These are phyloP conservation scores for Talaromyces rugulosus DNA, from an alignment of 2,329 filamentous ascomycete species.

Conservation along the genomic window DNA sequence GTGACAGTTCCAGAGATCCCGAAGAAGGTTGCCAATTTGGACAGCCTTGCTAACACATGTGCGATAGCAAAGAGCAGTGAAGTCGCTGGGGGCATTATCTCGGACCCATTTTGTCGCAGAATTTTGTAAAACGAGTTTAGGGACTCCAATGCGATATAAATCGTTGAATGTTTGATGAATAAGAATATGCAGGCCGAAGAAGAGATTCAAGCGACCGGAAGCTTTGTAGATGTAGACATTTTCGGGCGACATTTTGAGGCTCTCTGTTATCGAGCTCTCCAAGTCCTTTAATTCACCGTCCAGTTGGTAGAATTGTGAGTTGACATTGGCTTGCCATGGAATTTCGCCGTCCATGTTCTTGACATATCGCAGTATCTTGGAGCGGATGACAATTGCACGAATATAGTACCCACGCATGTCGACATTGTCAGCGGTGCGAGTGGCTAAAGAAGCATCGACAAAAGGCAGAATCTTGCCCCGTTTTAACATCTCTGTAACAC, in stretches of 20 bases:
- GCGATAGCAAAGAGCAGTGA: constrained; percentile 6
- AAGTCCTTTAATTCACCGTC: constrained; percentile 2
- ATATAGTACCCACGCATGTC: constrained; percentile 8
- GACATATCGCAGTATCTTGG: constrained; percentile 8
- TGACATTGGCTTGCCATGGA: neutral
- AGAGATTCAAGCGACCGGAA: constrained; percentile 6
- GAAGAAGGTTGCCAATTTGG: constrained; percentile 1
- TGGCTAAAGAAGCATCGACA: neutral
- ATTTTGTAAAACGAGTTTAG: neutral
- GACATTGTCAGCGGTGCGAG: neutral
- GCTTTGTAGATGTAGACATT: constrained; percentile 9
- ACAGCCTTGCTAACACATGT: constrained; percentile 3
- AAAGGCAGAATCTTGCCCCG: constrained; percentile 6
- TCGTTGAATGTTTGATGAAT: constrained; percentile 6
- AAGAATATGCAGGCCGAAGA: constrained; percentile 6
- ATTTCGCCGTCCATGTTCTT: constrained; percentile 3
- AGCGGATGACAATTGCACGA: constrained; percentile 3
- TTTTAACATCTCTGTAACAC: constrained; percentile 24
- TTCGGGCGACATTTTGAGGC: constrained; percentile 6
- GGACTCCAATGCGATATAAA: constrained; percentile 3
- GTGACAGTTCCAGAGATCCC: constrained; percentile 4
- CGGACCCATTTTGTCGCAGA: constrained; percentile 1
- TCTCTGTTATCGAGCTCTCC: constrained; percentile 3
- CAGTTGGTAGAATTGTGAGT: neutral
- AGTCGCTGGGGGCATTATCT: constrained; percentile 4